Evolutionary conservation across 768 basidiomycete species (phyloP), one percentile per base, ranked within the genome.

Genomic region (Lepiota venenata): DNA sequence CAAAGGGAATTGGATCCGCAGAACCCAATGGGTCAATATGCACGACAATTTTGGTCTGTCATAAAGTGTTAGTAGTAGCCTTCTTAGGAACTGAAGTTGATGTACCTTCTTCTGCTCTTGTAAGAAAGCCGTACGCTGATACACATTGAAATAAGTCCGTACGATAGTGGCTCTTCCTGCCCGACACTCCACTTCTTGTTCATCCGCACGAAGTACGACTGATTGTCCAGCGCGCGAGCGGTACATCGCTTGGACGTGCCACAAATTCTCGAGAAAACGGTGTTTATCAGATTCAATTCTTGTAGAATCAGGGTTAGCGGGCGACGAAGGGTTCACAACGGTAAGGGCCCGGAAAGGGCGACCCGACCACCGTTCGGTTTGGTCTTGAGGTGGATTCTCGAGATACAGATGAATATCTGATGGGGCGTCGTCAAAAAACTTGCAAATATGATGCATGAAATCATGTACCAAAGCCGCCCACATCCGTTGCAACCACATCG

Each of bases 111-210:
- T 88, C 2, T 72, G 71, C 63, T 93, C 88, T 61, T 84, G 82
- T 9, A 93, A 70, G 65, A 90, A 93, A 2, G 85, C 85, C 10
- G 82, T 87, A 39, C 90, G 76, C 61, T 91, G 85, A 66, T 94
- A 96, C 15, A 96, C 80, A 62, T 95, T 94, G 72, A 85, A 95
- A 67, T 87, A 96, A n/a, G 91, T 85, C 55, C 84, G 79, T 14
- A 91, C 92, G 47, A 80, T 64, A 9, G 86, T 89, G 25, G 75
- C 70, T 57, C 76, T 80, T 10, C 85, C 84, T 42, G 74, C 73
- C 53, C 80, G 78, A 16, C 74, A 79, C 64, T 93, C 88, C 2
- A 95, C 87, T 65, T 92, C 88, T 57, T 78, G 75, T 54, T 91
- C 90, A 15, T 87, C 81, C 4, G 88, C 77, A 57, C 78, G 76